Evolutionary conservation across 169 alveolate genomes (phyloP), one percentile per base, ranked within the genome.

Genomic region (Eimeria zaria): DNA sequence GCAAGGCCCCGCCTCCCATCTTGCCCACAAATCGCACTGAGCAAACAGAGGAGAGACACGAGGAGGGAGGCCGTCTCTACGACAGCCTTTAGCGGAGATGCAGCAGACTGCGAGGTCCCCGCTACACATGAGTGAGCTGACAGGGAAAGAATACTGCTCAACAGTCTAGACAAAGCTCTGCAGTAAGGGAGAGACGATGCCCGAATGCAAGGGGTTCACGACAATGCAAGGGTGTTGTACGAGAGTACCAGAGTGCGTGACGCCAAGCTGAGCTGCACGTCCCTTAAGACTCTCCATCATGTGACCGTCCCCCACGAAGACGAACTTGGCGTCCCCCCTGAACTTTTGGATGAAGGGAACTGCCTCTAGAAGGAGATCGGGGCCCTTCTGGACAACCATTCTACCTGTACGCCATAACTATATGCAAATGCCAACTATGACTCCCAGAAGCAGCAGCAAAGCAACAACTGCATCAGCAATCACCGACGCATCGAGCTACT

Each of bases 261-360:
- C 97, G 30, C 97, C 97, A 16, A 94, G 97, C 97, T 97, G 98
- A 36, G 96, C 97, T 14, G 97, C 96, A n/a, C 98, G 97, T 51
- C 97, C 96, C 76, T 89, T 97, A n/a, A 97, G 96, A 64, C 96
- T 97, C 67, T 90, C 97, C 96, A 94, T 95, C 97, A 97, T 97
- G 95, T 97, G 98, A 16, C 98, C 98, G 95, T 97, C 98, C 1
- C 98, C 98, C 36, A 97, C 98, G n/a, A 97, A 96, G 91, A 97
- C 97, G 90, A 97, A 97, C 91, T 97, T 97, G 46, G 98, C 97
- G 67, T 97, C 98, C 44, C 97, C 97, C n/a, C 98, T 84, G 78
- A 95, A 73, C 74, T 91, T 55, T 69, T 95, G 96, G 53, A 96
- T 95, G 87, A 95, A 90, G 36, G 97, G 97, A 41, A 96, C 92